Percentiles rank a stretch among this genome's conserved stretches.
Evolutionary conservation across 78 protist genomes (phyloP).

Genomic region (Dictyostelium capitatum): DNA sequence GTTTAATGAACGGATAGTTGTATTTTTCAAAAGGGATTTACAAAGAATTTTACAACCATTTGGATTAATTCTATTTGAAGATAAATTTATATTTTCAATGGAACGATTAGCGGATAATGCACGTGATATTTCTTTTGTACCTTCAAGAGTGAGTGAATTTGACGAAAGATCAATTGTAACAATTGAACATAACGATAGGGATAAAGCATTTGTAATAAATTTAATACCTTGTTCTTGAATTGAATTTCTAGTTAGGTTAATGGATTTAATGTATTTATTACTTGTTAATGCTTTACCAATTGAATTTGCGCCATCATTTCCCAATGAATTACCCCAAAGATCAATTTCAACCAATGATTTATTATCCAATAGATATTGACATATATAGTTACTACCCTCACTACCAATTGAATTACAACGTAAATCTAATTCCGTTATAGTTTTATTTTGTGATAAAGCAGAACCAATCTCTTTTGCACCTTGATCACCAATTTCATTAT

Average conservation of each 20-base stretch:
- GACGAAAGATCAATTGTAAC: constrained; percentile 52
- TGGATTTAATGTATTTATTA: constrained; percentile 17
- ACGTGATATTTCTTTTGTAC: constrained; percentile 29
- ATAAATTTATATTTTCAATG: constrained; percentile 26
- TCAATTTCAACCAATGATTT: constrained; percentile 31
- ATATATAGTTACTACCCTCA: constrained; percentile 11
- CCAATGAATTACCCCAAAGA: constrained; percentile 51
- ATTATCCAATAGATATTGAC: constrained; percentile 15
- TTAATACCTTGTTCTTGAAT: constrained; percentile 46
- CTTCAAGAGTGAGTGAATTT: not conserved
- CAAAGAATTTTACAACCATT: not conserved
- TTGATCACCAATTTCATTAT: constrained; percentile 44
- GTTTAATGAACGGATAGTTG: not conserved
- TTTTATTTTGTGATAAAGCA: not conserved
- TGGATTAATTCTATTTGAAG: constrained; percentile 24
- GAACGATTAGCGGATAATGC: not conserved
- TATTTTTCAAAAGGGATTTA: not conserved
- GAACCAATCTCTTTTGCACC: constrained; percentile 50
- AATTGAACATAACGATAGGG: not conserved
- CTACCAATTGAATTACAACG: constrained; percentile 40
- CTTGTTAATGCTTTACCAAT: constrained; percentile 34
- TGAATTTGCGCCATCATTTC: constrained; percentile 14
- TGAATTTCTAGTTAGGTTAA: constrained; percentile 43
- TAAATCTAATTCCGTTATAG: constrained; percentile 19
- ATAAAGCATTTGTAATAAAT: constrained; percentile 43